Evolutionary conservation across 192 early-diverging fungal genomes (phyloP), one percentile per base, ranked within the genome.

Genomic region (Coemansia sp.): DNA sequence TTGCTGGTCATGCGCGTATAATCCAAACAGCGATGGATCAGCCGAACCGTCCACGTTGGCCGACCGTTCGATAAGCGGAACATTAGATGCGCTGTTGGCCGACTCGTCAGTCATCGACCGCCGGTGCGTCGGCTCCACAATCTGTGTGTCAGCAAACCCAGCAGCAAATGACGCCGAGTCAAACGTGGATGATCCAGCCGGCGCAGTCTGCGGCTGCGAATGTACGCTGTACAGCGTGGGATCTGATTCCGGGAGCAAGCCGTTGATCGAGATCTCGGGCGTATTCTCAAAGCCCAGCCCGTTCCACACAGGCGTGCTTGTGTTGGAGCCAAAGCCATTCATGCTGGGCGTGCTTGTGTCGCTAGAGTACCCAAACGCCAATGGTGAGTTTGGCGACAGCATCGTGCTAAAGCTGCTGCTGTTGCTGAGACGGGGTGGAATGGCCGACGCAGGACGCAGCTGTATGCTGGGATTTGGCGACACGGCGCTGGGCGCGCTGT

Each of bases 361-460:
- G 59, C 52, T 57, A 0, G 60, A 60, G 35, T 22, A 60, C 7
- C 60, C 67, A 26, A 62, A 62, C 26, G 61, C 39, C 25, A 68
- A 12, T 11, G 64, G 65, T 4, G 65, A 67, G 16, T 26, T 35
- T 35, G 31, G 27, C 55, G 50, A 9, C 59, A 49, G 9, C n/a
- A 57, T 37, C 17, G 29, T 21, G 29, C 55, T 57, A 7, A 57
- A 19, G 55, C 55, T 57, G 55, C 54, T 56, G 25, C 26, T 22
- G 55, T 25, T 59, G 47, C 63, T 61, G 49, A 79, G 31, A 29
- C 73, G 68, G 2, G 71, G 63, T n/a, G 76, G 76, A 37, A 79
- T 65, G 6, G 76, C 76, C 6, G 71, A 68, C 0, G 67, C 61
- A 27, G 71, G 27, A 10, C 60, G 60, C 19, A 62, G 10, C 16